Percentiles rank a stretch among this genome's conserved stretches.
Evolutionary conservation across 139 green algal genomes (phyloP).

Genomic region (Asterochloris sp.): DNA sequence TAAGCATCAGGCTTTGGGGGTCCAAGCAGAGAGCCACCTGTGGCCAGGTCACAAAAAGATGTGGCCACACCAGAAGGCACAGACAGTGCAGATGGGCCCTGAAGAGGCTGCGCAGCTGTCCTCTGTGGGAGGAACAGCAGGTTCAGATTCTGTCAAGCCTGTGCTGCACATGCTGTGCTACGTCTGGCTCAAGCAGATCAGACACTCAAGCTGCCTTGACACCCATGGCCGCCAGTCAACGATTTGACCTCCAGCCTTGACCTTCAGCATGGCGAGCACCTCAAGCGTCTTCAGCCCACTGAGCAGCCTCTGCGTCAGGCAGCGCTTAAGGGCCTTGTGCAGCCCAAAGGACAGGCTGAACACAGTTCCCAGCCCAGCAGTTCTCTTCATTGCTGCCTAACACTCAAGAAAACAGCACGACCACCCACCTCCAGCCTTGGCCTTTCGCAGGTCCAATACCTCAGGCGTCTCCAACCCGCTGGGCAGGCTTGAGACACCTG

Average conservation of each 20-base stretch:
- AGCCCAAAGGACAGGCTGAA: too few relatives aligned
- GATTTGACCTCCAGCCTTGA: too few relatives aligned
- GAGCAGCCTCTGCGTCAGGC: too few relatives aligned
- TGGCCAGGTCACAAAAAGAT: neutral
- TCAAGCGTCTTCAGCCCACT: too few relatives aligned
- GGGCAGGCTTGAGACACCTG: slow-evolving; percentile 57
- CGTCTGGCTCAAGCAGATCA: too few relatives aligned
- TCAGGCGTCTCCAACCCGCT: slow-evolving; percentile 79
- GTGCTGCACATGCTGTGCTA: neutral
- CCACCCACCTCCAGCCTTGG: slow-evolving; percentile 20
- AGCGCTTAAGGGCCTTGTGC: too few relatives aligned
- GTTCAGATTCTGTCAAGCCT: neutral
- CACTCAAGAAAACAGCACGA: neutral
- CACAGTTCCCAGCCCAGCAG: too few relatives aligned
- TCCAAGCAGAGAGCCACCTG: neutral
- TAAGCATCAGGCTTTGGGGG: neutral
- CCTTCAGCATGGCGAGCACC: too few relatives aligned
- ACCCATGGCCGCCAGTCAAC: too few relatives aligned
- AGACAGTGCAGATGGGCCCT: neutral
- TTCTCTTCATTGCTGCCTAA: too few relatives aligned
- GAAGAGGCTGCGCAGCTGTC: neutral
- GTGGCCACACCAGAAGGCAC: neutral
- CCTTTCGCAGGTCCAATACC: slow-evolving; percentile 90
- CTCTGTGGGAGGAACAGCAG: too few relatives aligned
- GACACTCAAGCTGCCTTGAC: too few relatives aligned